Conservation (phyloP, 1,139 yeast genomes). For the Candida pseudoviswanathii region DNA sequence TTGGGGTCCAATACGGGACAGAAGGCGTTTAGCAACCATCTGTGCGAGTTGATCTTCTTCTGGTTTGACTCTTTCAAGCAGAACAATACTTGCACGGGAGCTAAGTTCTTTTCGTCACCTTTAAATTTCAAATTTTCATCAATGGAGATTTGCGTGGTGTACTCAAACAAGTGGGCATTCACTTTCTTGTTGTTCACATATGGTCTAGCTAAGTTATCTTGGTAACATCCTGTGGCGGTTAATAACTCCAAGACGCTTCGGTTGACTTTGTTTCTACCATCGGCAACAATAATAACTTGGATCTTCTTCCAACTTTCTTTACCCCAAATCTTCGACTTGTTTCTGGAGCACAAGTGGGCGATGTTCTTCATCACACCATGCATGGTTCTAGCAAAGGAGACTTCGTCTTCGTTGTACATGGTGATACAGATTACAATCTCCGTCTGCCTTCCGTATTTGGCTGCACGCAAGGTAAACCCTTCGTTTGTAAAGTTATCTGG, state of each 20-base stretch:
- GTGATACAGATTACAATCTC: slow-evolving; percentile 78
- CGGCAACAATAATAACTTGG: slow-evolving; percentile 51
- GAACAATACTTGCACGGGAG: slow-evolving; percentile 50
- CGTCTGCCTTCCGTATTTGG: slow-evolving; percentile 82
- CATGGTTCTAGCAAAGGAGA: slow-evolving; percentile 47
- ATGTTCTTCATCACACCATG: slow-evolving; percentile 52
- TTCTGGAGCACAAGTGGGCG: slow-evolving; percentile 48
- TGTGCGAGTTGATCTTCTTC: slow-evolving; percentile 50
- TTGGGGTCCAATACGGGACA: slow-evolving; percentile 48
- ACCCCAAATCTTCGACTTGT: slow-evolving; percentile 48
- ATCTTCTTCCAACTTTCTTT: slow-evolving; percentile 53
- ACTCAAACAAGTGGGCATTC: slow-evolving; percentile 50
- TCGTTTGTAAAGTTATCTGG: slow-evolving; percentile 79
- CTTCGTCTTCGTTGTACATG: slow-evolving; percentile 53
- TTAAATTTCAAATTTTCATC: too few relatives aligned
- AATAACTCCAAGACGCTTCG: slow-evolving; percentile 51
- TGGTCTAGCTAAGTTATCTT: slow-evolving; percentile 52
- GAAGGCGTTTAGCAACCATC: slow-evolving; percentile 55
- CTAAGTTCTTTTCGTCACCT: too few relatives aligned
- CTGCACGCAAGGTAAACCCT: slow-evolving; percentile 85
- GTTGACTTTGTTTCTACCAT: slow-evolving; percentile 51
- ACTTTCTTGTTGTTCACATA: slow-evolving; percentile 49
- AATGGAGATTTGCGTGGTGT: slow-evolving; percentile 50
- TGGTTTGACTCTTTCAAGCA: slow-evolving; percentile 51
- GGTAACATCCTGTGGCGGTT: slow-evolving; percentile 52